Conservation (phyloP, 1,284 basidiomycete species). For the Pyrrhoderma lamaoense region DNA sequence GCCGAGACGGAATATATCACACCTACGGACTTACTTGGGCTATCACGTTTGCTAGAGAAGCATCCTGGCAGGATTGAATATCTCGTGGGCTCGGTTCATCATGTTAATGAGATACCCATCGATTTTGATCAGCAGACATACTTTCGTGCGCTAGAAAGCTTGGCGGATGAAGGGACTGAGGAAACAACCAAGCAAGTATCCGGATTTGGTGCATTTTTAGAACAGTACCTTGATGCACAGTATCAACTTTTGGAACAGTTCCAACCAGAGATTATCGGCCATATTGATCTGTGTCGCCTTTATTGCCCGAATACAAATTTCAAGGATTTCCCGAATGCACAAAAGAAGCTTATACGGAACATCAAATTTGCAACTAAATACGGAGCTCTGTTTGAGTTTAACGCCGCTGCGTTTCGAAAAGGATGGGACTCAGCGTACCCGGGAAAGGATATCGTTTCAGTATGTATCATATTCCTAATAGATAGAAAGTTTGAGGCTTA, state of each 20-base stretch:
- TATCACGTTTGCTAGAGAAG: slow-evolving; percentile 43
- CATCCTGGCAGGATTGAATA: slow-evolving; percentile 66
- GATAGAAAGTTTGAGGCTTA: neutral
- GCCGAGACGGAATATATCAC: slow-evolving; percentile 93
- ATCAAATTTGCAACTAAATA: slow-evolving; percentile 69
- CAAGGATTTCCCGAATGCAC: slow-evolving; percentile 47
- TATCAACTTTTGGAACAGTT: slow-evolving; percentile 60
- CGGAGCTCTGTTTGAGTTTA: slow-evolving; percentile 91
- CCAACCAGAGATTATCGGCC: slow-evolving; percentile 87
- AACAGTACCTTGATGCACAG: slow-evolving; percentile 79
- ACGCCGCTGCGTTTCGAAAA: slow-evolving; percentile 89
- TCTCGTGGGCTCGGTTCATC: slow-evolving; percentile 91
- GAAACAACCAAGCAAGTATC: slow-evolving; percentile 17
- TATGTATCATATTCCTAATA: slow-evolving; percentile 30
- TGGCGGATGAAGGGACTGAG: slow-evolving; percentile 46
- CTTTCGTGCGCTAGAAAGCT: slow-evolving; percentile 47
- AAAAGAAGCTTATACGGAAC: slow-evolving; percentile 70
- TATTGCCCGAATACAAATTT: slow-evolving; percentile 61
- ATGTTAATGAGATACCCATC: slow-evolving; percentile 83
- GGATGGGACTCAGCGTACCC: slow-evolving; percentile 87
- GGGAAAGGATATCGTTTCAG: slow-evolving; percentile 67
- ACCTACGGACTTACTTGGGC: slow-evolving; percentile 49
- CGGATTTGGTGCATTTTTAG: neutral
- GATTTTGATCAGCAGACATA: slow-evolving; percentile 84
- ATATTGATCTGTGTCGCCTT: slow-evolving; percentile 86